A percentile compares a stretch with the other conserved stretches of the same genome.
Evolutionary conservation across 2,329 filamentous ascomycete species (phyloP).

Genomic region (Leptographium lundbergii): DNA sequence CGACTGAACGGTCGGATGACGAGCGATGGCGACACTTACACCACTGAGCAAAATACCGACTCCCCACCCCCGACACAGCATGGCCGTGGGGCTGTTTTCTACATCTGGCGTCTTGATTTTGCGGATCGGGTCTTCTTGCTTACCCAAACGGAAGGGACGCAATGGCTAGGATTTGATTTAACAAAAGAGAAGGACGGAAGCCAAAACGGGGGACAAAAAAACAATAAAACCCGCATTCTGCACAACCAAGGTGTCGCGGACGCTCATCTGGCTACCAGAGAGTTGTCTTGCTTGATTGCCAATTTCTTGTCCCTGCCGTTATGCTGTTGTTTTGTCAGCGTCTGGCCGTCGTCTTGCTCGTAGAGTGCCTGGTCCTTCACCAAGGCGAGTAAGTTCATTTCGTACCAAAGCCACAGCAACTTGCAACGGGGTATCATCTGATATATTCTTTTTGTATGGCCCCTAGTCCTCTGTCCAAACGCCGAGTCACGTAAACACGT

Average conservation of each 20-base stretch:
- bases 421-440: neutral
- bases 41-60: neutral
- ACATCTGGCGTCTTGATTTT: constrained; percentile 1
- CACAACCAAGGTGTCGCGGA: constrained; percentile 79
- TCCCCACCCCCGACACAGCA: neutral
- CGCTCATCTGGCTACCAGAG: constrained; percentile 44
- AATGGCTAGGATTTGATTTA: neutral
- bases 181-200: neutral
- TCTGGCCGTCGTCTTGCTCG: too few species aligned
- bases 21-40: neutral
- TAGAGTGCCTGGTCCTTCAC: neutral
- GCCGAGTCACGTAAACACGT: neutral
- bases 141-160: neutral
- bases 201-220: constrained; percentile 1
- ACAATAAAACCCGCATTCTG: constrained; percentile 21
- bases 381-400: too few species aligned
- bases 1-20: constrained; percentile 24
- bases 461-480: neutral
- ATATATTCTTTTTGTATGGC: neutral
- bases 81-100: neutral
- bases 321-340: constrained; percentile 16
- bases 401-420: too few species aligned
- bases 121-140: constrained; percentile 3
- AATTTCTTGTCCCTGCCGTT: constrained; percentile 29
- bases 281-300: constrained; percentile 74